Evolutionary conservation across 73 alveolate species (phyloP).

Genomic region (Stentor coeruleus): DNA sequence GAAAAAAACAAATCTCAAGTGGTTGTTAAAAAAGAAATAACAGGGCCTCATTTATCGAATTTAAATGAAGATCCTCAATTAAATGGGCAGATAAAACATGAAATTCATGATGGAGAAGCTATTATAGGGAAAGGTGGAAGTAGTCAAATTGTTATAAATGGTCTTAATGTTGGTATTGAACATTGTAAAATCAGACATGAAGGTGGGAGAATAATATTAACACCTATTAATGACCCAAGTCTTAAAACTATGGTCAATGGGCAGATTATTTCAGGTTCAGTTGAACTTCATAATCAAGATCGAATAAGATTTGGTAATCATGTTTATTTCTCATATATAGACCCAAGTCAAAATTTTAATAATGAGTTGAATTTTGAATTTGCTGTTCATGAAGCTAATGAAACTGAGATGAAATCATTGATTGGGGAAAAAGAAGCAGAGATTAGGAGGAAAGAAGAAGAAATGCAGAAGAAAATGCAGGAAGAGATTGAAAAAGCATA

Average conservation of each 20-base stretch:
- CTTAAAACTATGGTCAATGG: slow-evolving; percentile 77
- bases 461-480: slow-evolving; percentile 38
- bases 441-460: slow-evolving; percentile 50
- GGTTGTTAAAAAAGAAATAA: slow-evolving; percentile 27
- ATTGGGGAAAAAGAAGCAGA: slow-evolving; percentile 31
- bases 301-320: slow-evolving; percentile 54
- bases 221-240: slow-evolving; percentile 41
- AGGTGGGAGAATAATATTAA: slow-evolving; percentile 49
- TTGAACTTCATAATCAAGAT: slow-evolving; percentile 39
- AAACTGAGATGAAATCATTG: neutral
- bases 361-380: slow-evolving; percentile 39
- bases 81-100: slow-evolving; percentile 4
- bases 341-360: slow-evolving; percentile 30
- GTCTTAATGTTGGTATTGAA: slow-evolving; percentile 65
- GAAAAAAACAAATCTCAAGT: neutral
- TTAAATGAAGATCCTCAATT: slow-evolving; percentile 88
- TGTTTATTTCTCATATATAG: slow-evolving; percentile 40
- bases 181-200: slow-evolving; percentile 58
- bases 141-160: slow-evolving; percentile 47
- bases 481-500: slow-evolving; percentile 51
- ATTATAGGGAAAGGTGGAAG: neutral
- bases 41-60: slow-evolving; percentile 66
- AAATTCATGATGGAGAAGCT: neutral
- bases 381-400: slow-evolving; percentile 25
- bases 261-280: slow-evolving; percentile 42